Conservation (phyloP, 139 green algal genomes). For the Tetradesmus obliquus region DNA sequence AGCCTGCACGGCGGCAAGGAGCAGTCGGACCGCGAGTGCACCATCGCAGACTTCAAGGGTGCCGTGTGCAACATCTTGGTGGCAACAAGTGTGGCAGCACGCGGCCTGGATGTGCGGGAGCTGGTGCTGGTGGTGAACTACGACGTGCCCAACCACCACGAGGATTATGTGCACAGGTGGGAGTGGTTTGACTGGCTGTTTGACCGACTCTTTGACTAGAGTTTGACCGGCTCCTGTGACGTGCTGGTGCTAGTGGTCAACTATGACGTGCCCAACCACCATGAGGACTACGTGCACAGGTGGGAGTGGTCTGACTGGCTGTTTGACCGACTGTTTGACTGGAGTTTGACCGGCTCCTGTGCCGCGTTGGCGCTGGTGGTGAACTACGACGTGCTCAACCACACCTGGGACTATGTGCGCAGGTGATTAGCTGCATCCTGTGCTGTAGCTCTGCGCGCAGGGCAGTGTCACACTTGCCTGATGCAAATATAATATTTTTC, state of each 20-base stretch:
- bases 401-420: too few relatives aligned
- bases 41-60: constrained; percentile 96
- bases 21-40: constrained; percentile 95
- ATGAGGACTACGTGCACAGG: constrained; percentile 98
- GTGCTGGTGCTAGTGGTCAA: constrained; percentile 92
- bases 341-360: too few relatives aligned
- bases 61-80: constrained; percentile 95
- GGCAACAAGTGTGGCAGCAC: constrained; percentile 91
- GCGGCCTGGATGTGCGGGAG: constrained; percentile 96
- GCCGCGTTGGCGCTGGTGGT: too few relatives aligned
- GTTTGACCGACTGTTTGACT: too few relatives aligned
- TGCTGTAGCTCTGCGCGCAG: too few relatives aligned
- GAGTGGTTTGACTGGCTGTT: constrained; percentile 20
- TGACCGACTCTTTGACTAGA: background rate
- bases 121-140: constrained; percentile 97
- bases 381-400: too few relatives aligned
- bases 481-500: too few relatives aligned
- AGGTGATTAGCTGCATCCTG: too few relatives aligned
- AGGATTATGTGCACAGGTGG: constrained; percentile 97
- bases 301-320: background rate
- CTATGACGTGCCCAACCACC: constrained; percentile 98
- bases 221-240: too few relatives aligned
- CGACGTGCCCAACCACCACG: constrained; percentile 97
- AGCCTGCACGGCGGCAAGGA: constrained; percentile 98
- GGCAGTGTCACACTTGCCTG: too few relatives aligned